Evolutionary conservation across 129 eudicot genomes (phyloP).

Genomic region (Pulicaria dysenterica): DNA sequence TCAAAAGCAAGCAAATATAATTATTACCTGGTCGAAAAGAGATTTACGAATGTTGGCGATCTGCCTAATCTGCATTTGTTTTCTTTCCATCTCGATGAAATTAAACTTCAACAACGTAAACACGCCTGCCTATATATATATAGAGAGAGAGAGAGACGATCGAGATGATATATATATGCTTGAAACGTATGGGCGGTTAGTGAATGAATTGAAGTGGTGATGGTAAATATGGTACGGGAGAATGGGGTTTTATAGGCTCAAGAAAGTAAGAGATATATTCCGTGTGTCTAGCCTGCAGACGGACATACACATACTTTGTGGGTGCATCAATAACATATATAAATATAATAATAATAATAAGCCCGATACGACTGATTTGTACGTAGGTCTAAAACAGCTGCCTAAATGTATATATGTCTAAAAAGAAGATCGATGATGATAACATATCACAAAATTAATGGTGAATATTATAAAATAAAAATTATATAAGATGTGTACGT

Average conservation of each 20-base stretch:
- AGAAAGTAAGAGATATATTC: not conserved
- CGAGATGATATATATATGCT: not conserved
- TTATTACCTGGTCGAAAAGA: slow-evolving; percentile 74
- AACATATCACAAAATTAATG: too few species aligned
- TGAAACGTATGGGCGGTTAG: not conserved
- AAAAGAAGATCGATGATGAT: not conserved
- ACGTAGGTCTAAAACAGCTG: too few species aligned
- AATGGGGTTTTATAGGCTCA: slow-evolving; percentile 36
- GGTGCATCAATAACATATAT: too few species aligned
- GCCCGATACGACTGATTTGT: too few species aligned
- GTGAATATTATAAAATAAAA: too few species aligned
- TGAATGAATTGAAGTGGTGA: slow-evolving; percentile 18
- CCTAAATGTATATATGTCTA: too few species aligned
- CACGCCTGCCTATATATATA: not conserved
- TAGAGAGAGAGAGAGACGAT: not conserved
- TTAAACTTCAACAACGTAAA: too few species aligned
- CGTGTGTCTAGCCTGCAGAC: too few species aligned
- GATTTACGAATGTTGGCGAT: slow-evolving; percentile 63
- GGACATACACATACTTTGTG: too few species aligned
- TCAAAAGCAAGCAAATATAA: slow-evolving; percentile 6
- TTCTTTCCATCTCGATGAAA: slow-evolving; percentile 44
- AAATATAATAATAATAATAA: too few species aligned
- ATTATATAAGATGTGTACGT: not conserved
- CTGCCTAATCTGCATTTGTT: slow-evolving; percentile 54
- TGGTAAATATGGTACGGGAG: slow-evolving; percentile 31